Conservation (phyloP, 805 yeast species). For the Cyberlindnera suaveolens region DNA sequence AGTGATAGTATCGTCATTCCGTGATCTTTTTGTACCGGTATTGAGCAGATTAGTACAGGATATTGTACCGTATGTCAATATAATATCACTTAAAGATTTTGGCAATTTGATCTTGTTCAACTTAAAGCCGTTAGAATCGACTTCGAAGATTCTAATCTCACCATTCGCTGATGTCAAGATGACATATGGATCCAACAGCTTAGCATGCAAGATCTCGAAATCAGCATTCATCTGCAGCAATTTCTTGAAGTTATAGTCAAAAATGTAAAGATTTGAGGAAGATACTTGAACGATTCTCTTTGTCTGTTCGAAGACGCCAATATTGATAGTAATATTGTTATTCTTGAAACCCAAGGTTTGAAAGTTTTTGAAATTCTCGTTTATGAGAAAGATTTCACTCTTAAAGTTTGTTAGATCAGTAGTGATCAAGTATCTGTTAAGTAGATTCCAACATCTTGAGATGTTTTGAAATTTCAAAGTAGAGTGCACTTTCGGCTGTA, state of each 20-base stretch:
- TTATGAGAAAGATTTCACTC: conserved; percentile 63
- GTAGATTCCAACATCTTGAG: conserved; percentile 69
- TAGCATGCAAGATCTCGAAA: conserved; percentile 58
- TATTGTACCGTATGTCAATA: conserved; percentile 66
- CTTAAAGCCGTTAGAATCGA: conserved; percentile 30
- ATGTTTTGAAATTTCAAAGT: conserved; percentile 69
- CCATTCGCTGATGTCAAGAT: conserved; percentile 63
- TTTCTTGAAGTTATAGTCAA: conserved; percentile 54
- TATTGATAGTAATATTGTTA: conserved; percentile 57
- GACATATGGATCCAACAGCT: conserved; percentile 55
- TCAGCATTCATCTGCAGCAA: conserved; percentile 46
- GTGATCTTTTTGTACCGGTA: conserved; percentile 22
- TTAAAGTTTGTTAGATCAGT: conserved; percentile 60
- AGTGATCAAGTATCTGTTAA: conserved; percentile 58
- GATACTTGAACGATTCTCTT: conserved; percentile 71
- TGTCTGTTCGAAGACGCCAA: conserved; percentile 51
- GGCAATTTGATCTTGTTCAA: conserved; percentile 31
- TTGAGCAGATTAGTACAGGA: conserved; percentile 43
- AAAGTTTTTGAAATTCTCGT: conserved; percentile 54
- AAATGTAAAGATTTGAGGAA: conserved; percentile 54
- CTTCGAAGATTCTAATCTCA: conserved; percentile 55
- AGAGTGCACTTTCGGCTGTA: conserved; percentile 62
- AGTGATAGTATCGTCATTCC: conserved; percentile 18
- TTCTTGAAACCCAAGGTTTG: conserved; percentile 58
- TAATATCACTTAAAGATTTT: conserved; percentile 34